Percentiles rank a stretch among this genome's conserved stretches.
Conservation (phyloP, 352 stramenopile genomes). For the Phytophthora litchii region DNA sequence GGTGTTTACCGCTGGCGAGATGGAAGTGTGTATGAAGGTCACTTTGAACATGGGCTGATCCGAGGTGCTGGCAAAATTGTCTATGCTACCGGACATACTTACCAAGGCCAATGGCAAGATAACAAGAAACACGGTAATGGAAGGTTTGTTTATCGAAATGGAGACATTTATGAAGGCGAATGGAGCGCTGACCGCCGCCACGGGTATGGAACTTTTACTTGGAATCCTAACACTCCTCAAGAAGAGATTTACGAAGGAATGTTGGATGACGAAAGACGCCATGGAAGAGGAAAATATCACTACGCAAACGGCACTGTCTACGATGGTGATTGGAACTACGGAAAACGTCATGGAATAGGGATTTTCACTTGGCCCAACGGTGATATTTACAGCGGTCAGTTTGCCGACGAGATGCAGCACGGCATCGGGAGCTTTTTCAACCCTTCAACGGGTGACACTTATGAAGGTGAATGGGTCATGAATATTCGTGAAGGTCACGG, state of each 20-base stretch:
- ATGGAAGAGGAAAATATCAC: slow-evolving; percentile 65
- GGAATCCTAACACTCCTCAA: slow-evolving; percentile 52
- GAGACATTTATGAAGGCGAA: slow-evolving; percentile 80
- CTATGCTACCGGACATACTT: slow-evolving; percentile 72
- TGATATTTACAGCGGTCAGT: slow-evolving; percentile 84
- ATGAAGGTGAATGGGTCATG: slow-evolving; percentile 80
- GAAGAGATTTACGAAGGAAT: slow-evolving; percentile 84
- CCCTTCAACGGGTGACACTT: slow-evolving; percentile 51
- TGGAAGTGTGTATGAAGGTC: slow-evolving; percentile 78
- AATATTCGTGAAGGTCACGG: slow-evolving; percentile 86
- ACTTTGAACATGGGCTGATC: slow-evolving; percentile 75
- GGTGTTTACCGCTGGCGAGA: slow-evolving; percentile 74
- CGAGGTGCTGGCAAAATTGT: slow-evolving; percentile 56
- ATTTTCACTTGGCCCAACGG: slow-evolving; percentile 86
- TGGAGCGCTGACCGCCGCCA: slow-evolving; percentile 68
- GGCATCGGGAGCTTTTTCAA: slow-evolving; percentile 75
- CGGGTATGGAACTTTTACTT: slow-evolving; percentile 63
- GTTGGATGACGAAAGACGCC: slow-evolving; percentile 65
- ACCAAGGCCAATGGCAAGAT: slow-evolving; percentile 63
- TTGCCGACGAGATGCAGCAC: slow-evolving; percentile 82
- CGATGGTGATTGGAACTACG: slow-evolving; percentile 65
- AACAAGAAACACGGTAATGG: slow-evolving; percentile 86
- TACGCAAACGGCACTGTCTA: slow-evolving; percentile 72
- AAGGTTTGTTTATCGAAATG: slow-evolving; percentile 80
- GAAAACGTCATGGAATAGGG: slow-evolving; percentile 77